Base-by-base conservation (phyloP, 352 stramenopile species). In the Salisapilia sapeloensis region DNA sequence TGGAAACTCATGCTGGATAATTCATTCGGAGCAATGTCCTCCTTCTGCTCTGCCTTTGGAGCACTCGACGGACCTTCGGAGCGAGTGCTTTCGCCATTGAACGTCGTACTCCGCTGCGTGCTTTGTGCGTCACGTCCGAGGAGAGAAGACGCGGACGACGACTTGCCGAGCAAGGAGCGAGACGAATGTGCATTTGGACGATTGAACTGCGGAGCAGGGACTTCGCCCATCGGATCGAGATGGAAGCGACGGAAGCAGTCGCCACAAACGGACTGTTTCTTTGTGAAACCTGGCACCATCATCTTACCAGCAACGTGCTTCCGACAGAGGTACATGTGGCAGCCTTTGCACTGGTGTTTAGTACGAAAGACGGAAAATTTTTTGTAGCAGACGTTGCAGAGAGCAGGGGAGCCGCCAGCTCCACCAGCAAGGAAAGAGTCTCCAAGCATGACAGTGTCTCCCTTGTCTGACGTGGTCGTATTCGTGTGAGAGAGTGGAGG, bases 291-390 rank as follows among this genome's bases (percentile, higher is more conserved):
- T 0, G 59, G 57, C 18, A 79, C 42, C 38, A 66, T 50, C 18
- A 81, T 52, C 40, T 80, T 82, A 16, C 66, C 66, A 11, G 62
- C 63, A n/a, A 85, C 65, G 48, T 85, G 69, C 47, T 80, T 76
- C 41, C 78, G 75, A 35, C 69, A 89, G 30, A 85, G 48, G 32
- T 63, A 76, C 23, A 65, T 58, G 30, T 67, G 71, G 35, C 72
- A 89, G n/a, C 51, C 57, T 45, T 81, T 82, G 62, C 72, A 89
- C 44, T 81, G 63, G 51, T 89, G 82, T 44, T 83, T 81, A 38
- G 80, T 84, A 43, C 72, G 72, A 44, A 89, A 89, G 54, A 89
- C 62, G 10, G 50, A 64, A 21, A 89, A 89, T 45, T 81, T 80
- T 47, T 82, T 83, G 60, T 85, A 79, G 52, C 72, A 89, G 3